Conservation (phyloP, 192 early-diverging fungal species). For the Spizellomyces sp. region DNA sequence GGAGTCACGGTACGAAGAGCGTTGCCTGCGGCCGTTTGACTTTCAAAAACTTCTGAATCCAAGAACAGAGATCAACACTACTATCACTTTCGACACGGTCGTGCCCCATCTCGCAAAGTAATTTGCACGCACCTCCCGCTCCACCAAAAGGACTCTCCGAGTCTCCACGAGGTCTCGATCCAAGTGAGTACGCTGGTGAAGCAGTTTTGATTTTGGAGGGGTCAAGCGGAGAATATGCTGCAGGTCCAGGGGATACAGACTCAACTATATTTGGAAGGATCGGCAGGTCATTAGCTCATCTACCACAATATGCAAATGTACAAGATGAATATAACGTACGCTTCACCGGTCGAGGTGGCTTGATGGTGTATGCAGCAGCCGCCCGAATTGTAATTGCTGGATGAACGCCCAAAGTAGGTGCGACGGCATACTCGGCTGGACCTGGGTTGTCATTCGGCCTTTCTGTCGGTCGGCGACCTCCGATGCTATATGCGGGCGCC, state of each 20-base stretch:
- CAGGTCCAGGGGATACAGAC: constrained; percentile 57
- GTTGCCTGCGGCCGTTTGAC: constrained; percentile 37
- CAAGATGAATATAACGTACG: constrained; percentile 17
- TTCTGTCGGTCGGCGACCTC: constrained; percentile 49
- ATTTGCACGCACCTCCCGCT: neutral
- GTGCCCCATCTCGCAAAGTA: neutral
- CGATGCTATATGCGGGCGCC: constrained; percentile 63
- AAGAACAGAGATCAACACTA: neutral
- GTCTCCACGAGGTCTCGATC: constrained; percentile 39
- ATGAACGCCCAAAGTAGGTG: constrained; percentile 53
- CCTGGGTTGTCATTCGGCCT: constrained; percentile 54
- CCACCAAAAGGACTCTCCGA: neutral
- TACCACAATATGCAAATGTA: neutral
- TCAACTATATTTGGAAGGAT: constrained; percentile 39
- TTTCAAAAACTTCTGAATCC: constrained; percentile 38
- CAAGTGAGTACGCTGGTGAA: constrained; percentile 56
- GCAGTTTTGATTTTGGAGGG: constrained; percentile 56
- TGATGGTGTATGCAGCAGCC: constrained; percentile 57
- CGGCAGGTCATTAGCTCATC: neutral
- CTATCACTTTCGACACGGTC: neutral
- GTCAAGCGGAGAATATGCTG: constrained; percentile 51
- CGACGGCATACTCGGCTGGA: constrained; percentile 54
- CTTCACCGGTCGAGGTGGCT: constrained; percentile 54
- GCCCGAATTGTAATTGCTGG: constrained; percentile 53
- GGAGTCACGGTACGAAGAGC: constrained; percentile 40